phyloP scores from a whole-genome alignment of 305 asterid genomes.

The Plantago lanceolata region DNA sequence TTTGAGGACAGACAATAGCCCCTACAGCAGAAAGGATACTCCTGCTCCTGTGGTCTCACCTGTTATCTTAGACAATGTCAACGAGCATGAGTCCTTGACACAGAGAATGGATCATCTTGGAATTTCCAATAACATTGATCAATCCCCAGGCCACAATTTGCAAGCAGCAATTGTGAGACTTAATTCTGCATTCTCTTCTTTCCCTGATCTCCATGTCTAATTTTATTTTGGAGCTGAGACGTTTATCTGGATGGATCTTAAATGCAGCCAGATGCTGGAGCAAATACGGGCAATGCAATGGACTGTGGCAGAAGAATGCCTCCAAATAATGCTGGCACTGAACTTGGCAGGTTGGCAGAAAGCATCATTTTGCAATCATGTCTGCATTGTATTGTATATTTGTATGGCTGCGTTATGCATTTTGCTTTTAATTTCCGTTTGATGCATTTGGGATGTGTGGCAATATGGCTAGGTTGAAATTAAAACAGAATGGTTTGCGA shows the following conservation, averaged over 20 bases:
- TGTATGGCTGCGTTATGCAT: background rate
- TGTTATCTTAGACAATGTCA: conserved; percentile 31
- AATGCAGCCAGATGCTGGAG: conserved; percentile 37
- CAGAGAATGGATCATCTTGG: conserved; percentile 43
- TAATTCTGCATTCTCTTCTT: background rate
- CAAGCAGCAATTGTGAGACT: conserved; percentile 40
- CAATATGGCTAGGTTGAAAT: too few relatives aligned
- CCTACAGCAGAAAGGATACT: conserved; percentile 40
- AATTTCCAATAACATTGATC: conserved; percentile 37
- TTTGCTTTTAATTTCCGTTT: too few relatives aligned
- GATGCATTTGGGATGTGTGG: too few relatives aligned
- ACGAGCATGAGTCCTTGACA: conserved; percentile 35
- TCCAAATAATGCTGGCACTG: conserved; percentile 40
- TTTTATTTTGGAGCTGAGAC: conserved; percentile 2
- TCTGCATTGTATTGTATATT: background rate
- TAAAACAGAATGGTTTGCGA: too few relatives aligned
- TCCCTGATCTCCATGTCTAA: conserved; percentile 13
- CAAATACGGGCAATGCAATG: conserved; percentile 28
- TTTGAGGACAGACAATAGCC: conserved; percentile 31
- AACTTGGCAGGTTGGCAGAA: conserved; percentile 50
- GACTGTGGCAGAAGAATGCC: conserved; percentile 35
- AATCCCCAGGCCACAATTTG: conserved; percentile 25
- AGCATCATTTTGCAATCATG: conserved; percentile 16
- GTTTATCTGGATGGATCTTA: conserved; percentile 19
- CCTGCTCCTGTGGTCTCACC: conserved; percentile 34